Conservation (phyloP, 1,284 basidiomycete species). For the Tilletia caries region DNA sequence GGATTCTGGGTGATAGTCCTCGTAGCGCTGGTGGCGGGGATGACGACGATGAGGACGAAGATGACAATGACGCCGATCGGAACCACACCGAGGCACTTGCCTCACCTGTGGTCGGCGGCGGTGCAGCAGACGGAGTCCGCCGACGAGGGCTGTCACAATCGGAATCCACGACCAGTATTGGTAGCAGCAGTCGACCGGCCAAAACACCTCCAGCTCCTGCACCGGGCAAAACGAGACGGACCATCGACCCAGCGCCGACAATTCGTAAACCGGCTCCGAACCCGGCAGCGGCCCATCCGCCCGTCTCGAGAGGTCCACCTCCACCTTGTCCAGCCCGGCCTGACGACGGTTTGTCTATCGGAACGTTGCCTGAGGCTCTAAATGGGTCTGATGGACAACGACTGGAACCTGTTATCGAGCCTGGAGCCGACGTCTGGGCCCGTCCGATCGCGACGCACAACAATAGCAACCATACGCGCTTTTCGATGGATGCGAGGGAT, state of each 20-base stretch:
- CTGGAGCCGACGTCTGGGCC: not conserved
- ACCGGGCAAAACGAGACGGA: not conserved
- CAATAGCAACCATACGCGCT: not conserved
- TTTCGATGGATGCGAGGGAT: not conserved
- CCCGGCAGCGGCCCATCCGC: not conserved
- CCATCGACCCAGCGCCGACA: not conserved
- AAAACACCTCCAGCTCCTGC: not conserved
- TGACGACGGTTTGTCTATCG: not conserved
- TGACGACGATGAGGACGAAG: not conserved
- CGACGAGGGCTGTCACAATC: too few species aligned
- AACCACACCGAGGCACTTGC: too few species aligned
- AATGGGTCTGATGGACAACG: too few species aligned
- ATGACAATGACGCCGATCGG: too few species aligned
- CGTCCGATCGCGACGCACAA: not conserved
- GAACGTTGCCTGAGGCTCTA: too few species aligned
- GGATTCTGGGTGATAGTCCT: not conserved
- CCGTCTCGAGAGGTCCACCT: slow-evolving; percentile 6
- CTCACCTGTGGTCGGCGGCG: too few species aligned
- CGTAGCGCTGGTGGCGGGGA: not conserved
- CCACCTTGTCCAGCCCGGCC: not conserved
- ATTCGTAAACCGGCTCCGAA: not conserved
- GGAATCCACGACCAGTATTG: too few species aligned
- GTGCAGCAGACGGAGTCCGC: too few species aligned
- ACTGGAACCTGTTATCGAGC: too few species aligned
- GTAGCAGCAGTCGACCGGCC: too few species aligned